A percentile compares a stretch with the other conserved stretches of the same genome.
Evolutionary conservation across 129 eudicot species (phyloP).

Genomic region (Centella asiatica): DNA sequence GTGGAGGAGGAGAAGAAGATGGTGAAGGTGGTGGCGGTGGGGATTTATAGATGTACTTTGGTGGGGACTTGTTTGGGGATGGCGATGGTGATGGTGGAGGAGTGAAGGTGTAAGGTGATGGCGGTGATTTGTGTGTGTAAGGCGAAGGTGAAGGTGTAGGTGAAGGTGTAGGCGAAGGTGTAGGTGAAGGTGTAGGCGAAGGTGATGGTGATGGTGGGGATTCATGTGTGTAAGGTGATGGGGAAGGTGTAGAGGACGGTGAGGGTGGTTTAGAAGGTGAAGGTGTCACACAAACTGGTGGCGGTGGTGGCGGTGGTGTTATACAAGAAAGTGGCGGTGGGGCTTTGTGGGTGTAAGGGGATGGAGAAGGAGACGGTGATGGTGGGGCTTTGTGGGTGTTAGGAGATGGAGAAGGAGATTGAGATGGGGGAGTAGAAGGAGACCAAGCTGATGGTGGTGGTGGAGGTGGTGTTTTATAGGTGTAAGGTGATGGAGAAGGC

Average conservation of each 20-base stretch:
- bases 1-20: background rate
- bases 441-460: background rate
- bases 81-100: background rate
- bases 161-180: background rate
- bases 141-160: background rate
- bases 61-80: no score
- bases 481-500: slow-evolving; percentile 2
- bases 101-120: background rate
- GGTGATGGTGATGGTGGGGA: background rate
- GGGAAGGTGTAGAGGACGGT: background rate
- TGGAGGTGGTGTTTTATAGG: slow-evolving; percentile 3
- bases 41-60: background rate
- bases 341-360: background rate
- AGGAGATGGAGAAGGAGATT: no score
- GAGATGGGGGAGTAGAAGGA: background rate
- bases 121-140: background rate
- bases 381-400: background rate
- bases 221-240: background rate
- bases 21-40: slow-evolving; percentile 1
- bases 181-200: background rate
- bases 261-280: background rate
- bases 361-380: background rate
- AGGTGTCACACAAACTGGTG: background rate
- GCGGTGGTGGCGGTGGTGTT: background rate
- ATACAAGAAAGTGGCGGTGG: background rate